Evolutionary conservation across 495 filamentous ascomycete genomes (phyloP).

Genomic region (Saxophila tyrrhenica): DNA sequence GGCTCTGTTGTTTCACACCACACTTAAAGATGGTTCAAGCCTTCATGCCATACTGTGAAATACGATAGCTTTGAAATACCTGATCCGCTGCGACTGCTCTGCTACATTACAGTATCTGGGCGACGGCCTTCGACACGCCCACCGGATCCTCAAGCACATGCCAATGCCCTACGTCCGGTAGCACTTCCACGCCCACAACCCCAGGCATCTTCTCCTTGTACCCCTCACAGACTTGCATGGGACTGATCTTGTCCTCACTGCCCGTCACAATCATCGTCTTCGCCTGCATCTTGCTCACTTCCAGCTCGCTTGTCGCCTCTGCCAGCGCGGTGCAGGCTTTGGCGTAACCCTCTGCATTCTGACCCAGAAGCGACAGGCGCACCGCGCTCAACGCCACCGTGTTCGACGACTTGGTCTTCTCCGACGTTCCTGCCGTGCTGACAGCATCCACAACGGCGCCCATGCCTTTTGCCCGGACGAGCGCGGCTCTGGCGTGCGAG

Average conservation of each 20-base stretch:
- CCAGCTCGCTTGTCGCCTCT: conserved; percentile 17
- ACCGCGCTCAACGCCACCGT: conserved; percentile 30
- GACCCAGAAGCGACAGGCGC: conserved; percentile 31
- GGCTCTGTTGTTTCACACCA: too few relatives aligned
- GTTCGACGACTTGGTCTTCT: conserved; percentile 28
- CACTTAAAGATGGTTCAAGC: too few relatives aligned
- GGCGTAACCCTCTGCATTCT: conserved; percentile 42
- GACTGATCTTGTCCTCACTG: conserved; percentile 31
- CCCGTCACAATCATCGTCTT: conserved; percentile 32
- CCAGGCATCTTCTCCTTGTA: conserved; percentile 13
- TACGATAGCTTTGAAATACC: too few relatives aligned
- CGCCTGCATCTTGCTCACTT: conserved; percentile 19
- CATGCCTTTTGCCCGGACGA: conserved; percentile 34
- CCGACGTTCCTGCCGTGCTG: conserved; percentile 34
- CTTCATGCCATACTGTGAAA: too few relatives aligned
- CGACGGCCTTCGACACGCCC: conserved; percentile 21
- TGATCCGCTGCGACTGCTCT: too few relatives aligned
- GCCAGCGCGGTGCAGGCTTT: conserved; percentile 41
- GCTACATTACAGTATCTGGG: conserved; percentile 13
- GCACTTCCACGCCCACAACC: conserved; percentile 16
- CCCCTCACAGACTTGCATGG: conserved; percentile 18
- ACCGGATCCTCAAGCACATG: conserved; percentile 30
- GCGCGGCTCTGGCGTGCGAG: conserved; percentile 31
- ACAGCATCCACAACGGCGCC: conserved; percentile 29
- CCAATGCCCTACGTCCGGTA: conserved; percentile 34